Evolutionary conservation across 257 asterid species (phyloP).

Genomic region (Ajuga chamaepitys): DNA sequence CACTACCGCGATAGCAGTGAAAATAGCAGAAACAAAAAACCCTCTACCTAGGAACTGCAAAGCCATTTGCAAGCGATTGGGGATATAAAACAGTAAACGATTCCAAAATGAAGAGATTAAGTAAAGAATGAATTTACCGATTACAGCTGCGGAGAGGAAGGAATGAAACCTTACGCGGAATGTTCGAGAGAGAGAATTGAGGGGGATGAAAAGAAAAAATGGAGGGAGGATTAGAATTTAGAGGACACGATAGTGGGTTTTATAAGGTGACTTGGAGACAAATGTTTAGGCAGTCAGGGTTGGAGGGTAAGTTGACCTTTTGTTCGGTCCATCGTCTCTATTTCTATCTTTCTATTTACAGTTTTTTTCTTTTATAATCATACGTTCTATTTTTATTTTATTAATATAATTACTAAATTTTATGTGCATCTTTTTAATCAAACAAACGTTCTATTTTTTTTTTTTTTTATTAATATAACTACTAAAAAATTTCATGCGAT

Average conservation of each 20-base stretch:
- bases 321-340: background rate
- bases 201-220: background rate
- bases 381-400: background rate
- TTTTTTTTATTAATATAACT: no score
- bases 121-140: constrained; percentile 33
- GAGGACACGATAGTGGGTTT: constrained; percentile 16
- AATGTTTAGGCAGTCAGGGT: no score
- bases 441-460: no score
- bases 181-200: constrained; percentile 6
- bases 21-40: constrained; percentile 9
- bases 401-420: no score
- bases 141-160: constrained; percentile 37
- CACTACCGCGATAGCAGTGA: constrained; percentile 2
- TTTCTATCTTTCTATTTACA: no score
- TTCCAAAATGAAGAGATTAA: constrained; percentile 17
- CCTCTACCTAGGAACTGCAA: constrained; percentile 8
- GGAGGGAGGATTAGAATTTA: constrained; percentile 3
- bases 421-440: no score
- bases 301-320: background rate
- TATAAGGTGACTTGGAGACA: constrained; percentile 6
- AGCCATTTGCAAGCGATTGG: constrained; percentile 23
- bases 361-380: no score
- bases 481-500: no score
- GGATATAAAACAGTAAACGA: constrained; percentile 21
- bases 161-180: constrained; percentile 26